Conservation (phyloP, 257 asterid species). For the Penstemon newberryi region DNA sequence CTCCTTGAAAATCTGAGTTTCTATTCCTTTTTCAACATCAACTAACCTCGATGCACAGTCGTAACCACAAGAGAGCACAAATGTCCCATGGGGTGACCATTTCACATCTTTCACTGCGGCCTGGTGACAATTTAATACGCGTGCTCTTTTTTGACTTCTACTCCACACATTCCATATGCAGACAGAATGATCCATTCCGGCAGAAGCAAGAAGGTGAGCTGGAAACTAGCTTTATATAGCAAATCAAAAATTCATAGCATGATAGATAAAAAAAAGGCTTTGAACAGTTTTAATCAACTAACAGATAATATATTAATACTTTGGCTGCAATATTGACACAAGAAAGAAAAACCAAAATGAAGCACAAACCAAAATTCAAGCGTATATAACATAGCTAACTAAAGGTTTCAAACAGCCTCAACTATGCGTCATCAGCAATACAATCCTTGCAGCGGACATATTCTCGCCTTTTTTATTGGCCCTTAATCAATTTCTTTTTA, state of each 20-base stretch:
- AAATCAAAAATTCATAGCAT: slow-evolving; percentile 43
- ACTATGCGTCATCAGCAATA: neutral
- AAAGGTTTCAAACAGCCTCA: neutral
- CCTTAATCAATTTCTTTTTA: neutral
- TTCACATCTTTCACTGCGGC: slow-evolving; percentile 89
- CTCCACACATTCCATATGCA: slow-evolving; percentile 92
- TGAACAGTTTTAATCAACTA: slow-evolving; percentile 15
- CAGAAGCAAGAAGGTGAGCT: slow-evolving; percentile 97
- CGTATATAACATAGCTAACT: neutral
- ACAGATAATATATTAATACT: slow-evolving; percentile 1
- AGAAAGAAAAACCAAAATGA: slow-evolving; percentile 2
- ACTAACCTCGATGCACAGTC: slow-evolving; percentile 82
- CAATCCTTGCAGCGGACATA: neutral
- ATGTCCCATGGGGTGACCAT: slow-evolving; percentile 79
- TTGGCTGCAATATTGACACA: neutral
- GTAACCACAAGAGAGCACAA: slow-evolving; percentile 86
- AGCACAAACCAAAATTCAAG: slow-evolving; percentile 18
- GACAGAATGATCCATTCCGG: slow-evolving; percentile 80
- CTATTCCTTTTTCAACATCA: slow-evolving; percentile 74
- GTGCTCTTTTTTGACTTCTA: slow-evolving; percentile 57
- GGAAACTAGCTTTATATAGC: slow-evolving; percentile 45
- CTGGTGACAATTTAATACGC: slow-evolving; percentile 49
- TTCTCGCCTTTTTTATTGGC: slow-evolving; percentile 3
- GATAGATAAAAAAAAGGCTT: neutral
- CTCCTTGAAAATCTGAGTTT: slow-evolving; percentile 68